Base-by-base conservation (phyloP, 768 basidiomycete genomes). In the Kondoa malvinella region DNA sequence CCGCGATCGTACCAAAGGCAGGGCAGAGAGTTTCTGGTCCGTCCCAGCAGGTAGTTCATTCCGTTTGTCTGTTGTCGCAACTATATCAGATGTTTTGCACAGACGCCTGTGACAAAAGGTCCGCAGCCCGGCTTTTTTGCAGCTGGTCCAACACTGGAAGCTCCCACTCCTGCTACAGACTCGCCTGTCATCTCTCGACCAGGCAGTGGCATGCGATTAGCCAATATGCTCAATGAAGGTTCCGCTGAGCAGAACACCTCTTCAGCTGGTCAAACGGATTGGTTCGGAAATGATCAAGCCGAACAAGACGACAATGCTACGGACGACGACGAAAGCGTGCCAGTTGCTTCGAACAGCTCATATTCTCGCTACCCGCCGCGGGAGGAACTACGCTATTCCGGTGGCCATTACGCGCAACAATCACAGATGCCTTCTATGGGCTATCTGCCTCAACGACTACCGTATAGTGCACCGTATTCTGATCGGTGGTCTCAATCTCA, bases 1-100 rank as follows among this genome's bases (percentile, higher is more conserved):
- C 69, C 29, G 72, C 70, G 17, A 66, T 71, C 32, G 68, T 64
- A 16, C 12, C 8, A 50, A 21, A 50, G 40, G 21, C 8, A 21
- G 40, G 12, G 8, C 40, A 21, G 21, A 50, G 21, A 21, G 40
- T 8, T 8, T 50, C 40, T 50, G 12, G 8, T 50, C 40, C 40
- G 21, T 8, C 40, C 21, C 40, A 50, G 21, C 40, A 50, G 40
- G 12, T 21, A 21, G 12, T 50, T 21, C 40, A 50, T n/a, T n/a
- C n/a, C n/a, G n/a, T n/a, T n/a, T n/a, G n/a, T n/a, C n/a, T n/a
- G n/a, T n/a, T n/a, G n/a, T n/a, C n/a, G n/a, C n/a, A n/a, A n/a
- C n/a, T n/a, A n/a, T n/a, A n/a, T n/a, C n/a, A n/a, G n/a, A n/a
- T n/a, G n/a, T n/a, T n/a, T n/a, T n/a, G n/a, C n/a, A n/a, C n/a